Evolutionary conservation across 805 yeast species (phyloP).

Genomic region (Lachancea kluyveri): DNA sequence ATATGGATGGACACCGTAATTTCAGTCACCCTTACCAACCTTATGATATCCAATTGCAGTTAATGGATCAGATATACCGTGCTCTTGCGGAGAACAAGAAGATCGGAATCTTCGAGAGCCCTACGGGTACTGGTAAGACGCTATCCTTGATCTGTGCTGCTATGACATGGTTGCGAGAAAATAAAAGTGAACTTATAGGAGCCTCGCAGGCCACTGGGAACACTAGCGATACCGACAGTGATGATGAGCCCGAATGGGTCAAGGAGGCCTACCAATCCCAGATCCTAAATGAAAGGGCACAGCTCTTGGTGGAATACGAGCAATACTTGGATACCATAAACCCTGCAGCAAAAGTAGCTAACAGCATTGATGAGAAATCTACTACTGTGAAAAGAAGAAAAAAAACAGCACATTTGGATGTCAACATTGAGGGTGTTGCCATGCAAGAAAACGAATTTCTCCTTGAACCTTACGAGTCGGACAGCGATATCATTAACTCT

Average conservation of each 20-base stretch:
- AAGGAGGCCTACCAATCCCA: slow-evolving; percentile 33
- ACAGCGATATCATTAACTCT: slow-evolving; percentile 12
- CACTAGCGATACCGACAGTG: slow-evolving; percentile 33
- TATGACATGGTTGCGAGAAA: slow-evolving; percentile 71
- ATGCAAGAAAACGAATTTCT: slow-evolving; percentile 18
- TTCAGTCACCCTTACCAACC: slow-evolving; percentile 80
- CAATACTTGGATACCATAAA: slow-evolving; percentile 28
- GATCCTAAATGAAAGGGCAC: slow-evolving; percentile 18
- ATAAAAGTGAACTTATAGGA: slow-evolving; percentile 28
- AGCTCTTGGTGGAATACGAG: slow-evolving; percentile 32
- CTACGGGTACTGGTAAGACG: slow-evolving; percentile 94
- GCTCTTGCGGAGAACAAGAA: slow-evolving; percentile 45
- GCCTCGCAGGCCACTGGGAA: slow-evolving; percentile 19
- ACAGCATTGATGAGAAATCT: slow-evolving; percentile 5
- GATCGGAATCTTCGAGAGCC: slow-evolving; percentile 82
- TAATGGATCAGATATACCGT: slow-evolving; percentile 71
- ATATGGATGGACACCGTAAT: too few relatives aligned
- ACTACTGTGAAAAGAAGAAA: slow-evolving; percentile 14
- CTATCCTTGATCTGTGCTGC: slow-evolving; percentile 79
- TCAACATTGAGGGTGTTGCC: slow-evolving; percentile 26
- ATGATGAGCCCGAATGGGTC: slow-evolving; percentile 71
- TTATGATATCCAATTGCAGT: slow-evolving; percentile 65
- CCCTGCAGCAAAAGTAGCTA: slow-evolving; percentile 7
- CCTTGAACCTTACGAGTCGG: slow-evolving; percentile 17
- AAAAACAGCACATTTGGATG: slow-evolving; percentile 17